Evolutionary conservation across 2,329 filamentous ascomycete species (phyloP), one percentile per base, ranked within the genome.

Genomic region (Nemania abortiva): DNA sequence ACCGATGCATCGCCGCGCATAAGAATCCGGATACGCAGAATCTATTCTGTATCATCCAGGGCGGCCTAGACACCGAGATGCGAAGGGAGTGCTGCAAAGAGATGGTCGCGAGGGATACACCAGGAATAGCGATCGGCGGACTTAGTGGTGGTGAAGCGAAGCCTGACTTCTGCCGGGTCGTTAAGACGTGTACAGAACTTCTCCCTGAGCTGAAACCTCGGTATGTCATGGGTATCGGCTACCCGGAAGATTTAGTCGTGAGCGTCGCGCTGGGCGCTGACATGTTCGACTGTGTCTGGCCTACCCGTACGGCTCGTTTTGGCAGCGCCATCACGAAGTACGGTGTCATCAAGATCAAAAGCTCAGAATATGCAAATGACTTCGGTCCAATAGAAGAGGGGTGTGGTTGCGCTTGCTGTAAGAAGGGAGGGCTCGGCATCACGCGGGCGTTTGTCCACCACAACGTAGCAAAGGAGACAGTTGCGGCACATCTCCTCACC

Each of bases 221-320:
- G 79, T 99, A 99, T 82, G 95, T 99, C 66, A 99, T 99, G 97
- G 96, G 96, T 20, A 96, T 99, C 74, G 94, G 96, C 13, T 99
- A 98, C 80, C 96, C 96, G 1, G 96, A 98, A 82, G 96, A 99
- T 77, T 85, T 99, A 65, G 89, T 99, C 1, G 95, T 99, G 47
- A 97, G 94, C 62, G 91, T 98, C 3, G 96, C 96, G 1, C 86
- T 99, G 0, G 96, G 96, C 3, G 96, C 96, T 57, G 96, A 99
- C 82, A 99, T 99, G 96, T 99, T 99, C 79, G 96, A 99, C 82
- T 99, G 97, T 78, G 96, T 99, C 6, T 99, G 96, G 96, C 97
- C 96, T 1, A 98, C 96, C 4, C 87, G 96, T 63, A 99, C 96
- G 42, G 96, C 96, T 78, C 90, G 96, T 39, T 99, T 99, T 78